Evolutionary conservation across 495 filamentous ascomycete genomes (phyloP), one percentile per base, ranked within the genome.

Genomic region (Penicillium daleae): DNA sequence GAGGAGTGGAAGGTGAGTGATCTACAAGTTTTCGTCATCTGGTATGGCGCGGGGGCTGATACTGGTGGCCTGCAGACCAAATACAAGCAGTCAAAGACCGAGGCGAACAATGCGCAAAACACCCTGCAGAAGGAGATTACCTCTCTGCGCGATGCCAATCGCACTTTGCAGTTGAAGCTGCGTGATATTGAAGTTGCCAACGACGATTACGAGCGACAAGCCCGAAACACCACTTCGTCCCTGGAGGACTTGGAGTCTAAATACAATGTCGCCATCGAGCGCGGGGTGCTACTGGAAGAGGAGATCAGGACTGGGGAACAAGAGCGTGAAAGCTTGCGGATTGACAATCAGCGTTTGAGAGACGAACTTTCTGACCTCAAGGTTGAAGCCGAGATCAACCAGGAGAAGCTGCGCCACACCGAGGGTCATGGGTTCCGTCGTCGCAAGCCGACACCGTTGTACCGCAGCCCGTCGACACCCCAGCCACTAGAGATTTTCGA

Each of bases 141-240:
- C 6, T 87, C 83, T 8, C 82, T 99, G 61, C 89, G 95, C 63
- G 94, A 98, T 46, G 70, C 87, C 22, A 94, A 92, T 72, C 82
- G 96, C 64, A 87, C 90, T 22, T 72, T 97, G 50, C 89, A 93
- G 69, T 80, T 97, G 48, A 90, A 84, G 73, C 76, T 99, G 53
- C 87, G 95, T 60, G 96, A 99, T 69, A 97, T 95, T 62, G 95
- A 99, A 74, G 96, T 99, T 35, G 90, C 90, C 64, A 99, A 99
- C 76, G 95, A 99, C 83, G 95, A 99, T 73, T 97, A 92, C 72
- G 95, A 99, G 77, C 88, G 93, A 60, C 93, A 98, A 76, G 93
- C 94, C 60, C 87, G 95, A 61, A 92, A 97, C 69, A 97, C 92
- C 19, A 90, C 90, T 19, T 97, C 94, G 48, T 97, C 94, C 59